These are phyloP conservation scores for Pseudomassariella vexata DNA, from an alignment of 2,329 filamentous ascomycete genomes.

Conservation along the genomic window DNA sequence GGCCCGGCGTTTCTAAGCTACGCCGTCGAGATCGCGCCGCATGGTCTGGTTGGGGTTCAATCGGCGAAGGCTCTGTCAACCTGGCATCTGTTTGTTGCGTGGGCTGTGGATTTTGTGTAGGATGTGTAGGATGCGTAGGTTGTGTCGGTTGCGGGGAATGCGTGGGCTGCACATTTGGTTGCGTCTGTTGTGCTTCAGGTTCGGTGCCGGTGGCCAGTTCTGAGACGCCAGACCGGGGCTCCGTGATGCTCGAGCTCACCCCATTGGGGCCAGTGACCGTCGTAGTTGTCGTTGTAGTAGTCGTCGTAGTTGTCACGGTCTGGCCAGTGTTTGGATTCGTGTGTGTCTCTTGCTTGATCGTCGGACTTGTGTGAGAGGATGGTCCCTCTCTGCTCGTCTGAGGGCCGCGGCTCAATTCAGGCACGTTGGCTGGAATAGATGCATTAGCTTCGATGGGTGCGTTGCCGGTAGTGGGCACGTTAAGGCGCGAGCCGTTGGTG, in stretches of 20 bases:
- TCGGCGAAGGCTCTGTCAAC: neutral
- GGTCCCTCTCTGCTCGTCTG: constrained; percentile 5
- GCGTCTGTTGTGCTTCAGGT: neutral
- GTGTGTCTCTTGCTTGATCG: constrained; percentile 9
- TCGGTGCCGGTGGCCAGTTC: constrained; percentile 4
- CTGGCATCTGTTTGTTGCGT: no score
- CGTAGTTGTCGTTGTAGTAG: constrained; percentile 11
- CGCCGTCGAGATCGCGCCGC: neutral
- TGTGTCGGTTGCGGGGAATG: neutral
- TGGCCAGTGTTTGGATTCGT: constrained; percentile 9
- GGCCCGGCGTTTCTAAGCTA: constrained; percentile 8
- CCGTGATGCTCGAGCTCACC: constrained; percentile 3
- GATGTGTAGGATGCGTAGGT: neutral
- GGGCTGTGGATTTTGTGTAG: neutral
- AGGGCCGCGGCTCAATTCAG: neutral
- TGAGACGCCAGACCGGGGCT: neutral
- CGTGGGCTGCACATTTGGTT: neutral
- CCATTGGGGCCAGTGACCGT: constrained; percentile 9
- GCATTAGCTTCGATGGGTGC: neutral
- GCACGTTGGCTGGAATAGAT: neutral
- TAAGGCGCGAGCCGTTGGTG: constrained; percentile 2
- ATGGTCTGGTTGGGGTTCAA: neutral
- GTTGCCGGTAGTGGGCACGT: neutral
- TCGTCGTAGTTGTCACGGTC: constrained; percentile 11
- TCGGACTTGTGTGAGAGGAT: constrained; percentile 8